Percentiles rank a stretch among this genome's conserved stretches.
Conservation (phyloP, 345 rosid genomes). For the Gossypium stocksii region DNA sequence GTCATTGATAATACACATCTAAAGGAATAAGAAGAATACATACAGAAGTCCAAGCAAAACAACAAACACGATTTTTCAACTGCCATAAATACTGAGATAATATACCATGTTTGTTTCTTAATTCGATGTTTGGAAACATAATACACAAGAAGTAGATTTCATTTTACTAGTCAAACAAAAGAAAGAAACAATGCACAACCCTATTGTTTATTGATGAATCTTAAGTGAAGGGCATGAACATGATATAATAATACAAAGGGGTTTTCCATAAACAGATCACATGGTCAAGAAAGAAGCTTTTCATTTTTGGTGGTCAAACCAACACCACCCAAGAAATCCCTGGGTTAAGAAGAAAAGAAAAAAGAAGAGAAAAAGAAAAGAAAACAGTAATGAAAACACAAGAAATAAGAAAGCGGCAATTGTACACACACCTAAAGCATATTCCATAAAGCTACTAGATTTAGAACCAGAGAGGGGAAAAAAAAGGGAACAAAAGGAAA, state of each 20-base stretch:
- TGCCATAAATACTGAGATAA: background rate
- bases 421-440: background rate
- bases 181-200: background rate
- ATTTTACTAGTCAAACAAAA: background rate
- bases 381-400: background rate
- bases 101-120: conserved; percentile 37
- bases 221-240: background rate
- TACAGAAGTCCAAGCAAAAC: background rate
- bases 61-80: background rate
- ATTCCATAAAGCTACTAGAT: conserved; percentile 4
- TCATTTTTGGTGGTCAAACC: background rate
- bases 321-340: background rate
- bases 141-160: conserved; percentile 19
- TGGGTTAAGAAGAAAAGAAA: background rate
- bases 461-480: background rate
- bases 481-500: background rate
- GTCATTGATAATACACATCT: conserved; percentile 1
- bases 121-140: conserved; percentile 29
- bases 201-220: background rate
- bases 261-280: background rate
- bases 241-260: background rate
- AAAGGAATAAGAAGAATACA: background rate
- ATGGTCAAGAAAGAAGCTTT: background rate
- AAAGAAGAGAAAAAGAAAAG: background rate
- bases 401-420: background rate